Base-by-base conservation (phyloP, 371 early-diverging fungal species). In the Chytridium lagenaria region DNA sequence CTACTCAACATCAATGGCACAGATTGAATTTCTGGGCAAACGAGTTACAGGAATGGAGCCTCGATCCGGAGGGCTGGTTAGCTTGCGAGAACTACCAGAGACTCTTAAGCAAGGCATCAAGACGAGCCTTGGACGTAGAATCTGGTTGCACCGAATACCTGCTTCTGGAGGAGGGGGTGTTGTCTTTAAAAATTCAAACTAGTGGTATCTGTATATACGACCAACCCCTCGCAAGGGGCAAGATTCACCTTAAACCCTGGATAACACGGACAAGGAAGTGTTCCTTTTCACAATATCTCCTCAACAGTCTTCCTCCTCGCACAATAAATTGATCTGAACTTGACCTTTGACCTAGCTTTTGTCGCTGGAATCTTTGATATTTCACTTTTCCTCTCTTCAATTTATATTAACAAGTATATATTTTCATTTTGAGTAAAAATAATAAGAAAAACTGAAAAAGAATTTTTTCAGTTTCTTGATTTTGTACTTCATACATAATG, bases 1-100 rank as follows among this genome's bases (percentile, higher is more conserved):
- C 15, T 36, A 52, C 51, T 50, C 68, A 30, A 26, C 23, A 3
- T 5, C 50, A 2, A 10, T 40, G 23, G 68, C 68, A 16, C 37
- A 49, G 37, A 52, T 68, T 33, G 52, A 68, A 40, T 51, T 68
- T 68, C 55, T 68, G 12, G 37, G 26, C n/a, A 68, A 68, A 31
- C 28, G 16, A 3, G 34, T 33, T 1, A 49, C 61, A 3, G 16
- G 34, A 28, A n/a, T 7, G 26, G 51, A 52, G 50, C 12, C 36
- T 15, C 3, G 55, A 52, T 10, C 30, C 16, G 52, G 68, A 22
- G 68, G 68, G 12, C 22, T 68, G 52, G 26, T 1, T 19, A 23
- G n/a, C 2, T 5, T 55, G 12, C n/a, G 31, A 28, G 68, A 68
- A 36, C 3, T 40, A 7, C 68, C 68, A 12, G 52, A 40, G 2